These are phyloP conservation scores for Decorospora gaudefroyi DNA, from an alignment of 2,329 filamentous ascomycete genomes.

Conservation along the genomic window DNA sequence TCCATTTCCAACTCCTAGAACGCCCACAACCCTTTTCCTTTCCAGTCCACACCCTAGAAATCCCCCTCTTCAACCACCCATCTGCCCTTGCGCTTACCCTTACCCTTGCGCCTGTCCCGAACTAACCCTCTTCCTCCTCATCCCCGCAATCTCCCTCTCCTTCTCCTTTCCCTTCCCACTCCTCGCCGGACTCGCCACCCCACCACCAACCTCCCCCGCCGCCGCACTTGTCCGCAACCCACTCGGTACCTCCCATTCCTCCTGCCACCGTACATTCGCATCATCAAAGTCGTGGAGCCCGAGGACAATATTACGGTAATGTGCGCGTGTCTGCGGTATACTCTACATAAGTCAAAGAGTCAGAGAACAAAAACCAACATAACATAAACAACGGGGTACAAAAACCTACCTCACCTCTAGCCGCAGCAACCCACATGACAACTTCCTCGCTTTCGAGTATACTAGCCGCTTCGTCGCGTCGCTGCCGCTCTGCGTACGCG, in stretches of 20 bases:
- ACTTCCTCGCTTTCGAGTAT: slow-evolving; percentile 46
- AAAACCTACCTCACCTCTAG: slow-evolving; percentile 42
- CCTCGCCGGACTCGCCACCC: slow-evolving; percentile 18
- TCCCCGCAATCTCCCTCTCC: slow-evolving; percentile 20
- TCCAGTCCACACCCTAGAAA: too few species aligned
- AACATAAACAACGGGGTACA: background rate
- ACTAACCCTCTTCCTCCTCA: slow-evolving; percentile 20
- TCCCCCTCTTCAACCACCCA: background rate
- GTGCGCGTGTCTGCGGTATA: slow-evolving; percentile 36
- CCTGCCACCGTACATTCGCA: slow-evolving; percentile 23
- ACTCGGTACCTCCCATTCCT: slow-evolving; percentile 12
- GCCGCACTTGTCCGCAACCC: background rate
- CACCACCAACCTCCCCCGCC: slow-evolving; percentile 23
- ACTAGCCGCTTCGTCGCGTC: slow-evolving; percentile 36
- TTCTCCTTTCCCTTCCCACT: slow-evolving; percentile 23
- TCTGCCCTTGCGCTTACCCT: too few species aligned
- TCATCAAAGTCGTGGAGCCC: background rate
- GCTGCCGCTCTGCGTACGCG: slow-evolving; percentile 36
- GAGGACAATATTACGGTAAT: slow-evolving; percentile 38
- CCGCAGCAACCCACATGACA: slow-evolving; percentile 43
- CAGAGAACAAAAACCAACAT: background rate
- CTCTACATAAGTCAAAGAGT: slow-evolving; percentile 21
- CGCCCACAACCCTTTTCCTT: background rate
- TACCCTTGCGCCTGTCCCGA: slow-evolving; percentile 4
- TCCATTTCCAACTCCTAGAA: slow-evolving; percentile 4